Evolutionary conservation across 257 asterid genomes (phyloP).

Genomic region (Verbascum thapsus): DNA sequence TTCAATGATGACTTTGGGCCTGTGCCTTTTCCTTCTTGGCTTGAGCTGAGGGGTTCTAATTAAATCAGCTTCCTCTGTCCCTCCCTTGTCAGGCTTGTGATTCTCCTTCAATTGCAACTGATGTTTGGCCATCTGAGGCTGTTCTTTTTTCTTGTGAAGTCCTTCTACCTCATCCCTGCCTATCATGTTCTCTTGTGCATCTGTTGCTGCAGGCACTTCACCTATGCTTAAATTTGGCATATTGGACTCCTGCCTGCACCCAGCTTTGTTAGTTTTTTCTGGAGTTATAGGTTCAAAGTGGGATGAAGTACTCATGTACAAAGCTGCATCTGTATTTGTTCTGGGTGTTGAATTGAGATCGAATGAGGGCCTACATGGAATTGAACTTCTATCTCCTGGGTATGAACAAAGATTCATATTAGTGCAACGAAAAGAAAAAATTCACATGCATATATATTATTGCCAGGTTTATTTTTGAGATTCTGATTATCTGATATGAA

Average conservation of each 20-base stretch:
- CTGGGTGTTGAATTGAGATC: constrained; percentile 53
- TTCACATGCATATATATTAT: neutral
- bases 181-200: constrained; percentile 26
- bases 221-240: constrained; percentile 26
- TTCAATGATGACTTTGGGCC: constrained; percentile 88
- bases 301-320: constrained; percentile 28
- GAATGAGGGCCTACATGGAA: constrained; percentile 37
- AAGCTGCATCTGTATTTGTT: constrained; percentile 39
- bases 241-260: constrained; percentile 31
- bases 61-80: constrained; percentile 47
- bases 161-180: constrained; percentile 36
- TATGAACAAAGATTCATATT: constrained; percentile 28
- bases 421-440: constrained; percentile 24
- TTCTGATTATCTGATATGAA: neutral
- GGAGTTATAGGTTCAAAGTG: constrained; percentile 71
- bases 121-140: constrained; percentile 38
- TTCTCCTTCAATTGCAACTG: constrained; percentile 52
- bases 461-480: neutral
- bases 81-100: constrained; percentile 79
- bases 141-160: constrained; percentile 33
- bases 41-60: constrained; percentile 68
- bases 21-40: constrained; percentile 78
- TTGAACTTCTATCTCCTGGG: constrained; percentile 54
- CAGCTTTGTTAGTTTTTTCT: constrained; percentile 41
- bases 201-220: constrained; percentile 29